Conservation (phyloP, 305 asterid species). For the Lippia alba region DNA sequence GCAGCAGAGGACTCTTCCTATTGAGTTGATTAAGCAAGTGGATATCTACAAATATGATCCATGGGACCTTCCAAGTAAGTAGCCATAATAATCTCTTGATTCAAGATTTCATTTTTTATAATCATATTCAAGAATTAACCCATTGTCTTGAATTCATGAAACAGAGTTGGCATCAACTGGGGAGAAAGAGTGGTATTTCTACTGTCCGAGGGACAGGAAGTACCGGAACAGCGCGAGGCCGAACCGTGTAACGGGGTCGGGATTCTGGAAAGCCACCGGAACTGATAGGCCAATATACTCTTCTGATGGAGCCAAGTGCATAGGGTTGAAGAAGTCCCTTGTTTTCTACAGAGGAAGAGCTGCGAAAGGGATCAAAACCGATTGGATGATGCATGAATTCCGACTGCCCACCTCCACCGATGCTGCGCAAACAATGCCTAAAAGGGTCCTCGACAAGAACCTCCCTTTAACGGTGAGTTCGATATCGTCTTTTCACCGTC, state of each 20-base stretch:
- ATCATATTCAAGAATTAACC: too few species aligned
- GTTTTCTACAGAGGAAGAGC: constrained; percentile 92
- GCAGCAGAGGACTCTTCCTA: constrained; percentile 64
- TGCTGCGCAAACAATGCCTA: constrained; percentile 53
- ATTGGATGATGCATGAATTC: constrained; percentile 99
- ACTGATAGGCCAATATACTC: constrained; percentile 88
- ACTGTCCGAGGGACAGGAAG: constrained; percentile 90
- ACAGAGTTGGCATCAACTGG: constrained; percentile 78
- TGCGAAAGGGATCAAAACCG: constrained; percentile 83
- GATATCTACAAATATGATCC: constrained; percentile 88
- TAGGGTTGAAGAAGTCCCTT: constrained; percentile 80
- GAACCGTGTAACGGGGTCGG: constrained; percentile 83
- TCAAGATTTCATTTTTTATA: too few species aligned
- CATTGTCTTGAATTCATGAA: background rate
- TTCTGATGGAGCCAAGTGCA: constrained; percentile 69
- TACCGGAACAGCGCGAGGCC: constrained; percentile 88
- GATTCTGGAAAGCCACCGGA: constrained; percentile 96
- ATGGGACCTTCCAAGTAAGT: constrained; percentile 91
- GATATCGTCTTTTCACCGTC: background rate
- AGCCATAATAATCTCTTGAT: constrained; percentile 3
- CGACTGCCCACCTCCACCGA: constrained; percentile 67
- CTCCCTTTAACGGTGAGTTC: constrained; percentile 61
- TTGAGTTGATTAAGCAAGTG: constrained; percentile 80
- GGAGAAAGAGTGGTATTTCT: constrained; percentile 93
- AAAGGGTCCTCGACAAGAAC: constrained; percentile 56